These are phyloP conservation scores for Amniculicola lignicola DNA, from an alignment of 495 filamentous ascomycete genomes.

Conservation along the genomic window DNA sequence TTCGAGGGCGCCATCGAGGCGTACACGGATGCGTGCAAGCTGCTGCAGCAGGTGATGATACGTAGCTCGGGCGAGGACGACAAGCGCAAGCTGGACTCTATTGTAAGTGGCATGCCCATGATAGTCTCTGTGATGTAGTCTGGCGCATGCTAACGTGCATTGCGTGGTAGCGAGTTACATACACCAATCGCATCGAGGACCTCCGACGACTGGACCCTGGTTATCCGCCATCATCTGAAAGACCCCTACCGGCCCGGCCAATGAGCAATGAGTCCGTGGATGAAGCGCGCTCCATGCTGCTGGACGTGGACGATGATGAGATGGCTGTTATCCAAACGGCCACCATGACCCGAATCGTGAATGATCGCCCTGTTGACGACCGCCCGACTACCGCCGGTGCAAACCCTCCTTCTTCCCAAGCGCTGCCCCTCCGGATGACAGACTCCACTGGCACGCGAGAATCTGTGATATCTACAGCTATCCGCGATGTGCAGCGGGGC, in stretches of 20 bases:
- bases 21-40: slow-evolving; percentile 80
- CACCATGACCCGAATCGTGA: slow-evolving; percentile 46
- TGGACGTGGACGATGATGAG: slow-evolving; percentile 50
- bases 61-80: slow-evolving; percentile 81
- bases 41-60: slow-evolving; percentile 82
- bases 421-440: slow-evolving; percentile 22
- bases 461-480: slow-evolving; percentile 35
- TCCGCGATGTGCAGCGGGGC: slow-evolving; percentile 34
- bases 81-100: slow-evolving; percentile 76
- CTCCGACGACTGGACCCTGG: slow-evolving; percentile 65
- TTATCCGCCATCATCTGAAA: slow-evolving; percentile 55
- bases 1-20: slow-evolving; percentile 89
- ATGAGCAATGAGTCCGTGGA: slow-evolving; percentile 55
- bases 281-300: slow-evolving; percentile 32
- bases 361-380: slow-evolving; percentile 31
- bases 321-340: slow-evolving; percentile 48
- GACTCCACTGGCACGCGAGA: slow-evolving; percentile 24
- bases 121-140: neutral
- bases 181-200: slow-evolving; percentile 82
- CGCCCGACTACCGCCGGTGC: slow-evolving; percentile 2
- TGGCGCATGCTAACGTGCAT: slow-evolving; percentile 16
- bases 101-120: slow-evolving; percentile 61
- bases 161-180: slow-evolving; percentile 69
- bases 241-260: slow-evolving; percentile 75
- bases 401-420: slow-evolving; percentile 6